phyloP scores from a whole-genome alignment of 2,329 filamentous ascomycete species.

The Orbilia quercus region DNA sequence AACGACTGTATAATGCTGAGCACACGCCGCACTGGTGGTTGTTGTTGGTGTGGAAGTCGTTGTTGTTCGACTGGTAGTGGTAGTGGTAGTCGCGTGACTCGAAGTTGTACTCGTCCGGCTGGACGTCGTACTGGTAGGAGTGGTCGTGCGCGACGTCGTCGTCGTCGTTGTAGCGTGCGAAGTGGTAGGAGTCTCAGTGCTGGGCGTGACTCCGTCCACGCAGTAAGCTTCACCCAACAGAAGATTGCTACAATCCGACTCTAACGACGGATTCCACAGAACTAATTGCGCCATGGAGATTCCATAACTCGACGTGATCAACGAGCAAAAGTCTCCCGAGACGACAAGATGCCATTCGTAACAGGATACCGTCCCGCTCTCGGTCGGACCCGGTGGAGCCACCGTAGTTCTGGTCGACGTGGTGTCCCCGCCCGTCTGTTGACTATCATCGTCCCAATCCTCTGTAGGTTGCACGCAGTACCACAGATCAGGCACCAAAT shows the following conservation, averaged over 20 bases:
- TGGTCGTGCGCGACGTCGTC: background rate
- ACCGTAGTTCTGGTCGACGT: constrained; percentile 15
- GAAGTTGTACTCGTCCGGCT: background rate
- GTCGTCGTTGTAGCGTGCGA: constrained; percentile 2
- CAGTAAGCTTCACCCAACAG: constrained; percentile 22
- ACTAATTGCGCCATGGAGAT: constrained; percentile 4
- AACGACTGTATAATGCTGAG: constrained; percentile 14
- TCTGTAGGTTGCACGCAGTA: constrained; percentile 25
- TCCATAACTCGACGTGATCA: constrained; percentile 6
- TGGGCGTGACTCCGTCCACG: constrained; percentile 1
- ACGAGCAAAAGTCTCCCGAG: constrained; percentile 3
- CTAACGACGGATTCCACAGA: constrained; percentile 12
- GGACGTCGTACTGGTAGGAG: background rate
- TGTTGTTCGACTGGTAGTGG: background rate
- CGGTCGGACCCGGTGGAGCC: constrained; percentile 17
- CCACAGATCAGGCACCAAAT: constrained; percentile 13
- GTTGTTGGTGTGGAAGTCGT: background rate
- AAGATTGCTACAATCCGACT: constrained; percentile 15
- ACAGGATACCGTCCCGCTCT: constrained; percentile 9
- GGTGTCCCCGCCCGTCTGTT: background rate
- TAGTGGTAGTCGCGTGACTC: background rate
- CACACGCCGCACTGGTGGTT: background rate
- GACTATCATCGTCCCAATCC: background rate
- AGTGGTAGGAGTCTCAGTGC: background rate
- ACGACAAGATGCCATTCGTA: constrained; percentile 20